Evolutionary conservation across 352 stramenopile species (phyloP).

Genomic region (Globisporangium orthogonon): DNA sequence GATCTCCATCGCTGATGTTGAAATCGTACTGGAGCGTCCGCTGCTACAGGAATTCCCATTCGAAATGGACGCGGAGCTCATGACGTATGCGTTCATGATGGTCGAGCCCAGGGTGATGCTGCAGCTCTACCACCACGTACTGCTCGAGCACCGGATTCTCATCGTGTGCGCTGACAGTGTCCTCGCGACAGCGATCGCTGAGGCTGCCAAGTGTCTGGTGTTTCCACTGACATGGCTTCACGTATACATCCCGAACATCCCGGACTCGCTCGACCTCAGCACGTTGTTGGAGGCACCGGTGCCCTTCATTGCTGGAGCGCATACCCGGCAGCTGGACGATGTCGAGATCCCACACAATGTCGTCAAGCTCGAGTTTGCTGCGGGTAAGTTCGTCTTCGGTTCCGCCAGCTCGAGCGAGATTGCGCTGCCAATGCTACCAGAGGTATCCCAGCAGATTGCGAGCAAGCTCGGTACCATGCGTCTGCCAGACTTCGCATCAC

Average conservation of each 20-base stretch:
- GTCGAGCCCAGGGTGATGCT: conserved; percentile 29
- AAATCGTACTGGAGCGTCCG: conserved; percentile 29
- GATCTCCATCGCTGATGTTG: conserved; percentile 21
- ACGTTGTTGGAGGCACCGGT: conserved; percentile 48
- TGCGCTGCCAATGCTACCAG: conserved; percentile 11
- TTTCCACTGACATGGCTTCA: conserved; percentile 49
- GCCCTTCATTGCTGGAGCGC: conserved; percentile 40
- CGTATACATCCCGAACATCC: conserved; percentile 45
- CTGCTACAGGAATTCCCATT: conserved; percentile 35
- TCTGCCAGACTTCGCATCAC: conserved; percentile 18
- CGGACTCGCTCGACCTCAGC: conserved; percentile 36
- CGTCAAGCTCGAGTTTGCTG: conserved; percentile 29
- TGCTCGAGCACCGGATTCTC: conserved; percentile 45
- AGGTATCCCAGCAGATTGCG: conserved; percentile 8
- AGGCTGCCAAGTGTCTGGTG: conserved; percentile 34
- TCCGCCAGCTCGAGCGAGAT: neutral
- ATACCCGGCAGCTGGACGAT: conserved; percentile 25
- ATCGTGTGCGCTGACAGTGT: conserved; percentile 35
- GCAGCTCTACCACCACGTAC: conserved; percentile 32
- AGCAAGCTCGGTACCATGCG: conserved; percentile 16
- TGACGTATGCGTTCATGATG: conserved; percentile 41
- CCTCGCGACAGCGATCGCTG: conserved; percentile 35
- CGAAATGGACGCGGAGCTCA: conserved; percentile 40
- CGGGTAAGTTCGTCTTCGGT: conserved; percentile 20
- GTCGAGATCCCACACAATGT: conserved; percentile 29